A percentile compares a stretch with the other conserved stretches of the same genome.
These are phyloP conservation scores for Panaeolus cyanescens DNA, from an alignment of 768 basidiomycete species.

Conservation along the genomic window DNA sequence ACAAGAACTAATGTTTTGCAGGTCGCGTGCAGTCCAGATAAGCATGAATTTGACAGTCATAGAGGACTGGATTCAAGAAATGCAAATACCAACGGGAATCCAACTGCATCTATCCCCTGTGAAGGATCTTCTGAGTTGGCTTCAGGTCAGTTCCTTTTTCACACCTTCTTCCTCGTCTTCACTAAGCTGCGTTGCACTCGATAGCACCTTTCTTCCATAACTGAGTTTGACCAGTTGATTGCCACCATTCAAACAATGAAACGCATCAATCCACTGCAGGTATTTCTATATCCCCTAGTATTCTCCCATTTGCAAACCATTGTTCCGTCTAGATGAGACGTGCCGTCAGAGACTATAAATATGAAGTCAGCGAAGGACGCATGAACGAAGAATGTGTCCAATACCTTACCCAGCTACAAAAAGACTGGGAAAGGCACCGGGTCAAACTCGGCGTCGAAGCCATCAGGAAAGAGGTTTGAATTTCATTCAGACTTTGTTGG, in stretches of 20 bases:
- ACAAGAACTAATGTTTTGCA: conserved; percentile 20
- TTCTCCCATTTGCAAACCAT: background rate
- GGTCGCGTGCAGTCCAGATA: conserved; percentile 88
- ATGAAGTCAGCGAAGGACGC: conserved; percentile 87
- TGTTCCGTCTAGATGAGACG: conserved; percentile 73
- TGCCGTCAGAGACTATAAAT: conserved; percentile 90
- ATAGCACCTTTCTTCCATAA: conserved; percentile 84
- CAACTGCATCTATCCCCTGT: conserved; percentile 83
- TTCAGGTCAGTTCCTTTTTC: conserved; percentile 56
- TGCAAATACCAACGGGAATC: conserved; percentile 79
- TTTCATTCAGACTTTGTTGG: background rate
- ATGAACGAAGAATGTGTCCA: conserved; percentile 97
- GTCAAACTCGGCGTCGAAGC: conserved; percentile 86
- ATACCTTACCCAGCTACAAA: conserved; percentile 93
- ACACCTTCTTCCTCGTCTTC: background rate
- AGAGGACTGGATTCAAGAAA: conserved; percentile 90
- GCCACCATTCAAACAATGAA: conserved; percentile 88
- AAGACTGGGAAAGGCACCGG: conserved; percentile 94
- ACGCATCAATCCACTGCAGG: conserved; percentile 90
- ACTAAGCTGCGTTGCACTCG: background rate
- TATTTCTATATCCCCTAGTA: conserved; percentile 21
- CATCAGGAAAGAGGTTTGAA: conserved; percentile 74
- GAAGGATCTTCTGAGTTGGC: conserved; percentile 81
- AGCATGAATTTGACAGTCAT: conserved; percentile 81
- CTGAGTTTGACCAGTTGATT: conserved; percentile 85